A percentile compares a stretch with the other conserved stretches of the same genome.
phyloP scores from a whole-genome alignment of 208 protist species.

The Trypanosoma lewisi region DNA sequence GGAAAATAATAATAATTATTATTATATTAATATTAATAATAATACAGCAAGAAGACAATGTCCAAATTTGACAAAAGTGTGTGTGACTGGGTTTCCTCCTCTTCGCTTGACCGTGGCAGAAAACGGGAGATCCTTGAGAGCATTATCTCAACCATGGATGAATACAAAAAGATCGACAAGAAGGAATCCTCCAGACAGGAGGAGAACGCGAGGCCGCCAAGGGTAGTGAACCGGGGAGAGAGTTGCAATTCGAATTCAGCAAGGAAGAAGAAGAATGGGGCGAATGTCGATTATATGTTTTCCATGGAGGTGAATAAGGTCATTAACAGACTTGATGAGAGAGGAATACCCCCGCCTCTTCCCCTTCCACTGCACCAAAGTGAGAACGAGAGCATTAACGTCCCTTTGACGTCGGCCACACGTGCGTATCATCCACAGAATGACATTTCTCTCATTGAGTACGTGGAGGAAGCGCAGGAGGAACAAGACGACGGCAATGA shows the following conservation, averaged over 20 bases:
- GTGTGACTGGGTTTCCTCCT: slow-evolving; percentile 40
- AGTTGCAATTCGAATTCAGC: neutral
- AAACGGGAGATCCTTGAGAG: slow-evolving; percentile 46
- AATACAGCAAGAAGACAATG: slow-evolving; percentile 30
- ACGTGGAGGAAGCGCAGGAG: too few relatives aligned
- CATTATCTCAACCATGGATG: slow-evolving; percentile 41
- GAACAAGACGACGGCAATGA: too few relatives aligned
- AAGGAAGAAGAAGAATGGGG: neutral
- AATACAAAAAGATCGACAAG: slow-evolving; percentile 45
- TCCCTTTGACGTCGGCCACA: neutral
- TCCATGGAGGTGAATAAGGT: slow-evolving; percentile 28
- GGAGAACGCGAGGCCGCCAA: neutral
- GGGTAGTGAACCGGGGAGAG: neutral
- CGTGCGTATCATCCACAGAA: neutral
- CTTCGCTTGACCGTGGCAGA: slow-evolving; percentile 26
- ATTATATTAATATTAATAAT: neutral
- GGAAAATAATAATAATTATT: too few relatives aligned
- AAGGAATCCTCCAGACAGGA: neutral
- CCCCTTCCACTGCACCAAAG: neutral
- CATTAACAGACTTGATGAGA: slow-evolving; percentile 13
- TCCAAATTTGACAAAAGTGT: slow-evolving; percentile 76
- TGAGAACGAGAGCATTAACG: neutral
- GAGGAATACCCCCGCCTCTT: neutral
- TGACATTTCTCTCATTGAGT: neutral
- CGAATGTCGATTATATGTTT: slow-evolving; percentile 50